A percentile compares a stretch with the other conserved stretches of the same genome.
Evolutionary conservation across 148 eudicot genomes (phyloP).

Genomic region (Rhododendron kiyosumense): DNA sequence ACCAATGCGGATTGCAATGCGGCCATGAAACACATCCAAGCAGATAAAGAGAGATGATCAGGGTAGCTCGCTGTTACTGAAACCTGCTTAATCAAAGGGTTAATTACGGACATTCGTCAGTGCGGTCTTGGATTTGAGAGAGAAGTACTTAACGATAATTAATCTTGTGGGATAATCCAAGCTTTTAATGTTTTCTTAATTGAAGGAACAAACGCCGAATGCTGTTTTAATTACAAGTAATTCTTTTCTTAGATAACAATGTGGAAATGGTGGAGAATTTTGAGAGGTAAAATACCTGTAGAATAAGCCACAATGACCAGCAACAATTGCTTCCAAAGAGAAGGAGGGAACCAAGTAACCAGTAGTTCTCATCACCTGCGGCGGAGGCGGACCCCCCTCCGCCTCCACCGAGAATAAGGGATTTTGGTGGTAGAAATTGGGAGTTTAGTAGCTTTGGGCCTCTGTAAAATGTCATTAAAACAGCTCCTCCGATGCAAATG

Average conservation of each 20-base stretch:
- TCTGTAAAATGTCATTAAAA: constrained; percentile 50
- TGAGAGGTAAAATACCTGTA: constrained; percentile 43
- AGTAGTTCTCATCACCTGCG: constrained; percentile 24
- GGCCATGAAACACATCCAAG: constrained; percentile 70
- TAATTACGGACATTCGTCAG: background rate
- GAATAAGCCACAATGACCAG: constrained; percentile 80
- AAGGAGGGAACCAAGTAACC: constrained; percentile 68
- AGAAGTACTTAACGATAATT: no score
- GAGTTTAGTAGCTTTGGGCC: constrained; percentile 64
- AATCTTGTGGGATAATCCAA: no score
- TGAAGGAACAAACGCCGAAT: no score
- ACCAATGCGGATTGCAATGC: constrained; percentile 51
- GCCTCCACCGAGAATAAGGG: constrained; percentile 12
- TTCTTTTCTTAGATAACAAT: background rate
- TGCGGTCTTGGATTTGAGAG: background rate
- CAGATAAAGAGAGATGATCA: constrained; percentile 58
- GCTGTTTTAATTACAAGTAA: background rate
- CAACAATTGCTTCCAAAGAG: constrained; percentile 53
- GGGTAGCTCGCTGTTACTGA: constrained; percentile 44
- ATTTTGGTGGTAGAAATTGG: constrained; percentile 25
- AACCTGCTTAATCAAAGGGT: constrained; percentile 29
- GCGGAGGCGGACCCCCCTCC: background rate
- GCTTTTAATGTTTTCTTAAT: no score
- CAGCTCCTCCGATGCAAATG: constrained; percentile 61
- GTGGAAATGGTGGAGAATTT: background rate